Conservation (phyloP, 169 alveolate species). For the Plasmodium falciparum region DNA sequence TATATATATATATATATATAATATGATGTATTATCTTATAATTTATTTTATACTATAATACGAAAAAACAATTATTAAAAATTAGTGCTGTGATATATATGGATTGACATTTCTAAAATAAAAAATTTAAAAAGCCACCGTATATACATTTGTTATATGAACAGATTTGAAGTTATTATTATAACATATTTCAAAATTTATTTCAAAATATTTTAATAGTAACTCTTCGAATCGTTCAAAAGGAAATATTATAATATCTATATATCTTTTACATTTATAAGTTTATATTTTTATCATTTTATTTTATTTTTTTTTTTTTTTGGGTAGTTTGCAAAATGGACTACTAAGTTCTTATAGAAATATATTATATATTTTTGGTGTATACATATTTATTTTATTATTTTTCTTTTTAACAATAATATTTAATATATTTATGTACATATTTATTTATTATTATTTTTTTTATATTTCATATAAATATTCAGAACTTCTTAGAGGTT, state of each 20-base stretch:
- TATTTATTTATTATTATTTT: slow-evolving; percentile 14
- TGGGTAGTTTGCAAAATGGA: too few species aligned
- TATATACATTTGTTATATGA: slow-evolving; percentile 77
- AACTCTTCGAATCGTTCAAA: slow-evolving; percentile 77
- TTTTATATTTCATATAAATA: neutral
- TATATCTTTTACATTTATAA: neutral
- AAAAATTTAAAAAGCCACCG: slow-evolving; percentile 77
- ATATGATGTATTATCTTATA: too few species aligned
- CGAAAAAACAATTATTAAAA: neutral
- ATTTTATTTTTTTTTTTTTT: neutral
- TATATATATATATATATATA: too few species aligned
- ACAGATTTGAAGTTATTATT: slow-evolving; percentile 71
- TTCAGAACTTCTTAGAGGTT: slow-evolving; percentile 77
- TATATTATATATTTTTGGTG: too few species aligned
- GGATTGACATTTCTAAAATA: slow-evolving; percentile 77
- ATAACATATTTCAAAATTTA: slow-evolving; percentile 5
- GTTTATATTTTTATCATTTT: too few species aligned
- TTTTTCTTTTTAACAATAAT: neutral
- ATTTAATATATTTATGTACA: neutral
- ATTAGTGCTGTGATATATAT: slow-evolving; percentile 65
- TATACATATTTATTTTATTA: too few species aligned
- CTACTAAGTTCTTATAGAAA: too few species aligned
- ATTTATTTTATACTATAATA: too few species aligned
- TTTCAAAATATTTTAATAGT: slow-evolving; percentile 37
- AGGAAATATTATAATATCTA: slow-evolving; percentile 5